phyloP scores from a whole-genome alignment of 805 yeast genomes.

The Priceomyces medius region DNA sequence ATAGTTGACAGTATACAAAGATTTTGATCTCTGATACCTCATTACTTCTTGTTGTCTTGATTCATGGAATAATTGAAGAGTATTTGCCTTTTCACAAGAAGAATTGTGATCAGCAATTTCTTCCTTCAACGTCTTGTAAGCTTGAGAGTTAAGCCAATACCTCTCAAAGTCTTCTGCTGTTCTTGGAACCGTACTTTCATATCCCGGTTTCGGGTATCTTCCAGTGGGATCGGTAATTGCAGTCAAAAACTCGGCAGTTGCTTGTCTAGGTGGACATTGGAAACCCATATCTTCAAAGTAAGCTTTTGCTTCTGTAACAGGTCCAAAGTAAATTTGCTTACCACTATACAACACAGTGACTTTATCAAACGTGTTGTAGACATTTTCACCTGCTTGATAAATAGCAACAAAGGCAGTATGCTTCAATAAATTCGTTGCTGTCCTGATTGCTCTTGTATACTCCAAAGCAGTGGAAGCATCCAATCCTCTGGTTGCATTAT shows the following conservation, averaged over 20 bases:
- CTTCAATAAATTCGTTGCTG: slow-evolving; percentile 45
- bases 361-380: slow-evolving; percentile 30
- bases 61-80: slow-evolving; percentile 26
- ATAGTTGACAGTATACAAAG: slow-evolving; percentile 46
- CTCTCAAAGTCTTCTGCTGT: slow-evolving; percentile 61
- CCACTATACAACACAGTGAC: slow-evolving; percentile 30
- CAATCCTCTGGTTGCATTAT: slow-evolving; percentile 33
- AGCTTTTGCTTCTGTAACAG: slow-evolving; percentile 48
- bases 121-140: slow-evolving; percentile 16
- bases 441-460: slow-evolving; percentile 27
- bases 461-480: slow-evolving; percentile 35
- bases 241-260: slow-evolving; percentile 70
- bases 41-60: slow-evolving; percentile 39
- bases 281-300: slow-evolving; percentile 68
- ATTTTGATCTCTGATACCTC: slow-evolving; percentile 33
- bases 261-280: slow-evolving; percentile 60
- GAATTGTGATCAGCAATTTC: slow-evolving; percentile 21
- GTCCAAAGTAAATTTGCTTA: slow-evolving; percentile 65
- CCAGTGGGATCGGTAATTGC: slow-evolving; percentile 69
- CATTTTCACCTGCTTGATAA: slow-evolving; percentile 31
- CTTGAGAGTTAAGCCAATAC: slow-evolving; percentile 54
- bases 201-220: slow-evolving; percentile 49
- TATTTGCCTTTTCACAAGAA: slow-evolving; percentile 21
- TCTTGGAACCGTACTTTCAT: slow-evolving; percentile 53
- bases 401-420: slow-evolving; percentile 62